Evolutionary conservation across 768 basidiomycete species (phyloP).

Genomic region (Pleurotus tuber-regium): DNA sequence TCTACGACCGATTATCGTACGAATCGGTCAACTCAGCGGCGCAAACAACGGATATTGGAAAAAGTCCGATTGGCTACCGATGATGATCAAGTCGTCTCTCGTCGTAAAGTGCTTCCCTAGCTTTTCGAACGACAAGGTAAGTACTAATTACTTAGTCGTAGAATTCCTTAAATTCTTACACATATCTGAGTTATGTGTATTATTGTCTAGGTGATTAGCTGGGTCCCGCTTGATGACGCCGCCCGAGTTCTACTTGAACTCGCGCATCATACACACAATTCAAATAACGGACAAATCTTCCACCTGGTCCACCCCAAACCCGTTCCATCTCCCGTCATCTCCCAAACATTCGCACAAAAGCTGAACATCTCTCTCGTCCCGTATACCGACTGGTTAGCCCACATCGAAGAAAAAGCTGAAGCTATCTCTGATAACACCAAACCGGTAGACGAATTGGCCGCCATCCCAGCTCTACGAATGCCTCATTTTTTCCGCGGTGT

Average conservation of each 20-base stretch:
- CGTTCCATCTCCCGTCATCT: neutral
- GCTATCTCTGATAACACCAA: too few species aligned
- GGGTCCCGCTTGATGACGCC: neutral
- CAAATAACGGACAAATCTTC: too few species aligned
- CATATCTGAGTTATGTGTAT: too few species aligned
- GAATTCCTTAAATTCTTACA: too few species aligned
- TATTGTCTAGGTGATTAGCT: neutral
- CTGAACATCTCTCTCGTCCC: neutral
- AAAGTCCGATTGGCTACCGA: conserved; percentile 33
- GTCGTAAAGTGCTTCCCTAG: conserved; percentile 16
- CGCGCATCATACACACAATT: too few species aligned
- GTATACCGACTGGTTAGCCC: neutral
- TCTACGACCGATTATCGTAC: conserved; percentile 20
- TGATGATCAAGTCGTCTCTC: conserved; percentile 23
- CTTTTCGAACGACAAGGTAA: conserved; percentile 2
- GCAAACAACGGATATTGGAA: conserved; percentile 31
- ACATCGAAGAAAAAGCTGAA: too few species aligned
- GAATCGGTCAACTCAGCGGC: conserved; percentile 35
- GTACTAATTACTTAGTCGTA: too few species aligned
- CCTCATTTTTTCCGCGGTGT: too few species aligned
- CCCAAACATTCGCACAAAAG: neutral
- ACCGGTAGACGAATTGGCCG: too few species aligned
- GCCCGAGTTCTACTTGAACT: neutral
- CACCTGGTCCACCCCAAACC: neutral
- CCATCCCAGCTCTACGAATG: too few species aligned